phyloP scores from a whole-genome alignment of 129 eudicot species.

The Flaveria sonorensis region DNA sequence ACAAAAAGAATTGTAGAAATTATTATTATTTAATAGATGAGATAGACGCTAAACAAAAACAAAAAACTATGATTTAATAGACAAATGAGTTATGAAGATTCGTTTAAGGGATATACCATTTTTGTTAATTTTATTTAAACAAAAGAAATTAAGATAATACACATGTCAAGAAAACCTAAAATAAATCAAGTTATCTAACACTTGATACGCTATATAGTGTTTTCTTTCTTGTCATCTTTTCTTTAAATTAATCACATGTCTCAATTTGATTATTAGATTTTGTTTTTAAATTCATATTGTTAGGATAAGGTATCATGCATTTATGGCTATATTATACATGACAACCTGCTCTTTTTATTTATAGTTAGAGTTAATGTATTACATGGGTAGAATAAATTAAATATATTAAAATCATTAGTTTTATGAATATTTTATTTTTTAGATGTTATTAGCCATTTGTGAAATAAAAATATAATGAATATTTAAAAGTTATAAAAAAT shows the following conservation, averaged over 20 bases:
- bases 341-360: not conserved
- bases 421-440: too few species aligned
- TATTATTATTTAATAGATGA: not conserved
- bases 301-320: not conserved
- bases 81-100: not conserved
- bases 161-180: not conserved
- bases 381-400: too few species aligned
- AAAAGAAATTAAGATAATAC: not conserved
- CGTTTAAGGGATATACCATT: not conserved
- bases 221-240: not conserved
- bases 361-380: too few species aligned
- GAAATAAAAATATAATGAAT: too few species aligned
- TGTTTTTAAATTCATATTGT: not conserved
- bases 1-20: too few species aligned
- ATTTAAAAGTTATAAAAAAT: too few species aligned
- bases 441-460: too few species aligned
- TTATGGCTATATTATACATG: not conserved
- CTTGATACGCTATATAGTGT: not conserved
- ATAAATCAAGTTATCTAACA: not conserved
- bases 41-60: too few species aligned
- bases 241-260: not conserved
- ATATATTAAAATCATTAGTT: too few species aligned
- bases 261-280: not conserved
- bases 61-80: too few species aligned
- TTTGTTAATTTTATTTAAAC: not conserved